Evolutionary conservation across 805 yeast species (phyloP).

Genomic region (Schwanniomyces yamadae): DNA sequence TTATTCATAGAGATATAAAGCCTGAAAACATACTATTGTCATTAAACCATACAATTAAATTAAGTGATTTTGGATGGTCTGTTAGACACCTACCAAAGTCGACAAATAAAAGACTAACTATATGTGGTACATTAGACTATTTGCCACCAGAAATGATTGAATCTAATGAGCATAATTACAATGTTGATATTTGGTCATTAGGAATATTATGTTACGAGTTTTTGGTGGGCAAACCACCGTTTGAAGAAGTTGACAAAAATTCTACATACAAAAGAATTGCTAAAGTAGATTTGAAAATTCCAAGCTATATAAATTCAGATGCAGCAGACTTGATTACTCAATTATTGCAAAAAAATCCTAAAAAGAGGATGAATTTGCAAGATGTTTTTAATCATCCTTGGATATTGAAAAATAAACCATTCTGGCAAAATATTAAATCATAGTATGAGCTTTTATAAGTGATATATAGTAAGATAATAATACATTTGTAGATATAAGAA

Average conservation of each 20-base stretch:
- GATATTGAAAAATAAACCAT: slow-evolving; percentile 63
- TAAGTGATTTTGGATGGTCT: slow-evolving; percentile 97
- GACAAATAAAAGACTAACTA: slow-evolving; percentile 57
- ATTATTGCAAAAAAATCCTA: slow-evolving; percentile 69
- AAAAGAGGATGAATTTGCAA: slow-evolving; percentile 56
- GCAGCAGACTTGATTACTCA: slow-evolving; percentile 72
- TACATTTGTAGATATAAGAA: too few relatives aligned
- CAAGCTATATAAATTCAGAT: slow-evolving; percentile 64
- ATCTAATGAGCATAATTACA: slow-evolving; percentile 70
- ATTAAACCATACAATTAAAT: slow-evolving; percentile 70
- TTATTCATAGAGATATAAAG: slow-evolving; percentile 90
- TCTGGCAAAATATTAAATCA: slow-evolving; percentile 60
- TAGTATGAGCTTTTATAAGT: too few relatives aligned
- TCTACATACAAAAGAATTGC: slow-evolving; percentile 80
- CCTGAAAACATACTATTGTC: slow-evolving; percentile 89
- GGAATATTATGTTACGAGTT: slow-evolving; percentile 87
- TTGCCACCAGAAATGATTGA: slow-evolving; percentile 95
- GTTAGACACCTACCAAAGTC: slow-evolving; percentile 35
- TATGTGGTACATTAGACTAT: slow-evolving; percentile 95
- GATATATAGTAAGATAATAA: too few relatives aligned
- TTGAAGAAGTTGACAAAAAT: slow-evolving; percentile 76
- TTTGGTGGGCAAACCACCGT: slow-evolving; percentile 87
- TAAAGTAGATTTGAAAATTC: slow-evolving; percentile 72
- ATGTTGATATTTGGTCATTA: slow-evolving; percentile 89
- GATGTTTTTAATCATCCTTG: slow-evolving; percentile 79